phyloP scores from a whole-genome alignment of 169 alveolate species.

The Cryptosporidium felis region DNA sequence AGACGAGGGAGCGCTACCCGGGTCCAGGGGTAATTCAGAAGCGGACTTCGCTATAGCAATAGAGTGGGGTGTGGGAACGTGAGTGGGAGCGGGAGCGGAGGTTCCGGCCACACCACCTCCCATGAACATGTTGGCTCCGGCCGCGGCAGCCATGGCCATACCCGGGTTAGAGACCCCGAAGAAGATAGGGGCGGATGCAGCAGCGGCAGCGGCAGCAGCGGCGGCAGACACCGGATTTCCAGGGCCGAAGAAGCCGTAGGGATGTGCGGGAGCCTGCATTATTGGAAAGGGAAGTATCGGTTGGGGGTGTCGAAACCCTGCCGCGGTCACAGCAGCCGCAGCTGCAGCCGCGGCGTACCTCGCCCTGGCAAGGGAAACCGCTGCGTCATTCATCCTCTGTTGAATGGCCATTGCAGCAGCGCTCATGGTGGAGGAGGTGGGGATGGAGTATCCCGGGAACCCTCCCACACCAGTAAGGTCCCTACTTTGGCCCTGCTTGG shows the following conservation, averaged over 20 bases:
- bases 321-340: slow-evolving; percentile 60
- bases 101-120: not conserved
- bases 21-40: too few relatives aligned
- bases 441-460: slow-evolving; percentile 26
- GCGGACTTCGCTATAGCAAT: not conserved
- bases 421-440: slow-evolving; percentile 52
- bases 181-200: slow-evolving; percentile 34
- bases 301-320: slow-evolving; percentile 64
- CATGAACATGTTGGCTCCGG: not conserved
- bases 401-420: slow-evolving; percentile 67
- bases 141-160: slow-evolving; percentile 40
- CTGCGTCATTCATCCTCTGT: slow-evolving; percentile 70
- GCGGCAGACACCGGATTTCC: slow-evolving; percentile 11
- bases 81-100: slow-evolving; percentile 4
- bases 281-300: slow-evolving; percentile 55
- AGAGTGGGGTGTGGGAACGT: too few relatives aligned
- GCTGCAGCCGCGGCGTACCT: slow-evolving; percentile 71
- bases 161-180: slow-evolving; percentile 53
- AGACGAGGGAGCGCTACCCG: not conserved
- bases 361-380: slow-evolving; percentile 60
- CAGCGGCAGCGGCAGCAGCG: slow-evolving; percentile 7
- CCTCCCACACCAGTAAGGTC: not conserved
- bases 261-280: slow-evolving; percentile 14
- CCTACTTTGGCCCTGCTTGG: not conserved
- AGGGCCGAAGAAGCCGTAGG: slow-evolving; percentile 27